phyloP scores from a whole-genome alignment of 177 flowering plant genomes.

The Vitis hybrid region DNA sequence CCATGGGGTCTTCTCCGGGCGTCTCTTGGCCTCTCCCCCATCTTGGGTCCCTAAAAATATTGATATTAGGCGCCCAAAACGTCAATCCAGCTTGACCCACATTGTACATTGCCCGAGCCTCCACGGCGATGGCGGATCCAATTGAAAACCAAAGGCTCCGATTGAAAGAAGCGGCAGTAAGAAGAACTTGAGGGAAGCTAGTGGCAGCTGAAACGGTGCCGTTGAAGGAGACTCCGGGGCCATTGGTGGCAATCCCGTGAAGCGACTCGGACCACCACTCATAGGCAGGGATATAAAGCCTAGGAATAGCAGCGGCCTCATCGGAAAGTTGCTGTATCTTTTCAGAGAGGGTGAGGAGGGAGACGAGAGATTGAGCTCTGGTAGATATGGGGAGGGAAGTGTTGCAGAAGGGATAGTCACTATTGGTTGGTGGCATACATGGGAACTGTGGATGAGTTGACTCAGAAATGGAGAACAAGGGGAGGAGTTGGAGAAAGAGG shows the following conservation, averaged over 20 bases:
- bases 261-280: conserved; percentile 96
- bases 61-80: conserved; percentile 91
- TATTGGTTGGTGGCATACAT: conserved; percentile 48
- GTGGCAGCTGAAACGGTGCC: conserved; percentile 64
- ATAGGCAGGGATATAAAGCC: conserved; percentile 73
- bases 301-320: conserved; percentile 47
- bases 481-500: conserved; percentile 1
- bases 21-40: conserved; percentile 99
- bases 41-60: conserved; percentile 96
- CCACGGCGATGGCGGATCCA: conserved; percentile 59
- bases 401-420: conserved; percentile 68
- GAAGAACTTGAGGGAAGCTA: conserved; percentile 77
- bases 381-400: conserved; percentile 45
- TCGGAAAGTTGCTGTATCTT: conserved; percentile 65
- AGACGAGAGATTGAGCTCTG: conserved; percentile 63
- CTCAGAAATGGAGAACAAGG: neutral
- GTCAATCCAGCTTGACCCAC: conserved; percentile 89
- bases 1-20: conserved; percentile 94
- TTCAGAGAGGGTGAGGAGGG: conserved; percentile 66
- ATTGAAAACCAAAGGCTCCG: conserved; percentile 54
- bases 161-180: conserved; percentile 70
- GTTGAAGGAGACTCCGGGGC: conserved; percentile 74
- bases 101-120: conserved; percentile 86
- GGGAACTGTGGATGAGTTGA: conserved; percentile 34
- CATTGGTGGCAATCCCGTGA: conserved; percentile 77